Evolutionary conservation across 352 stramenopile species (phyloP), one percentile per base, ranked within the genome.

Genomic region (Phytophthora tentaculata): DNA sequence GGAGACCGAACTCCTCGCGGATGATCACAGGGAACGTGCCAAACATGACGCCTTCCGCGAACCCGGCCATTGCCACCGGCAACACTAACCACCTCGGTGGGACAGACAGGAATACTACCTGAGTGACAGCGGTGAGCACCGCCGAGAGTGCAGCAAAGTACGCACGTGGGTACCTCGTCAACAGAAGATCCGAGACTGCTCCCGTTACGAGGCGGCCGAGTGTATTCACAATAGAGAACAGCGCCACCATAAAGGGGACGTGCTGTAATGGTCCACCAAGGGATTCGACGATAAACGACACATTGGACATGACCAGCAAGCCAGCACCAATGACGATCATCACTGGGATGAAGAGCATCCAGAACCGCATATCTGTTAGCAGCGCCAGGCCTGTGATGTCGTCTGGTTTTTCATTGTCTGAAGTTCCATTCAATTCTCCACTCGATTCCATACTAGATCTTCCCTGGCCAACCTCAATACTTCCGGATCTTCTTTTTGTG

Each of bases 211-310:
- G 70, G 0, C 86, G 84, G 32, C 80, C 76, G 28, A 83, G n/a
- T 5, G 80, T 90, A 67, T 96, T 96, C 54, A 79, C 76, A 14
- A 94, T 72, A 9, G 88, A 94, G 53, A 96, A 96, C 14, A 88
- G 60, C 22, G 79, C 81, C 37, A 96, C 86, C 84, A 94, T 91
- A 39, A 82, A 45, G 0, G 88, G 85, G 44, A 96, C 79, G 57
- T 92, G 84, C 1, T 86, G 72, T 51, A 83, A 67, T 1, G 75
- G 71, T 0, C 84, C 86, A 16, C 74, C 71, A 16, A 90, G 70
- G 13, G 86, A 92, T 64, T 96, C 86, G 35, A 94, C 80, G 51
- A 96, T 90, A 66, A 96, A 96, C 6, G 86, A 81, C 5, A 96
- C 79, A 61, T 96, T 96, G 26, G 87, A 91, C 83, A 96, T 92